These are phyloP conservation scores for Euclidium syriacum DNA, from an alignment of 345 rosid species.

Conservation along the genomic window DNA sequence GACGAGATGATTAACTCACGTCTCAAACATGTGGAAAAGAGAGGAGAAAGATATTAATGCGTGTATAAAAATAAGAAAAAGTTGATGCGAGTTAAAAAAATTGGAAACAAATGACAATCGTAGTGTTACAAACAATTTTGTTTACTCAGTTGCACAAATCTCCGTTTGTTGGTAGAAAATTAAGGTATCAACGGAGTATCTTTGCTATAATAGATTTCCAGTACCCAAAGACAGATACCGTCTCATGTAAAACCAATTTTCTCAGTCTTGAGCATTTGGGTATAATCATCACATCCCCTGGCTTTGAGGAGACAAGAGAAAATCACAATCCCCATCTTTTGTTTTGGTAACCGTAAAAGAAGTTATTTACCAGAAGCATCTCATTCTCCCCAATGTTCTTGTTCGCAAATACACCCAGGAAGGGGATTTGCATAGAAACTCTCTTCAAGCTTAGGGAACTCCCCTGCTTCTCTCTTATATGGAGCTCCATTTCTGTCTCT, in stretches of 20 bases:
- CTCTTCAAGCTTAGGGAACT: constrained; percentile 86
- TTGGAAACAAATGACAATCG: neutral
- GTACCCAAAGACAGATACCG: neutral
- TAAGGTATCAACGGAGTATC: neutral
- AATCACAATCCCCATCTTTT: constrained; percentile 1
- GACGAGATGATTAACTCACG: too few species aligned
- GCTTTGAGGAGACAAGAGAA: constrained; percentile 11
- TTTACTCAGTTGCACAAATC: constrained; percentile 24
- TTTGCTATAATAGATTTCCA: neutral
- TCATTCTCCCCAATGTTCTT: constrained; percentile 6
- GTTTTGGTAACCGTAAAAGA: constrained; percentile 12
- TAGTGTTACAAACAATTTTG: constrained; percentile 26
- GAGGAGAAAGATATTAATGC: neutral
- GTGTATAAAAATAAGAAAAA: constrained; percentile 18
- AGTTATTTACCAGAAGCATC: constrained; percentile 16
- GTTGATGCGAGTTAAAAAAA: neutral
- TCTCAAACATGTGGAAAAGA: too few species aligned
- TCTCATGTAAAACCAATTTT: constrained; percentile 7
- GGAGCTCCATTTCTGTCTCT: constrained; percentile 68
- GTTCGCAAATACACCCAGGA: constrained; percentile 81
- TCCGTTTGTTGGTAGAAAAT: neutral
- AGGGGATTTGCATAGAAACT: constrained; percentile 86
- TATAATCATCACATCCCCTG: neutral
- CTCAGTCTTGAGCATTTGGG: constrained; percentile 19
- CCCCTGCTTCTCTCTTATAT: constrained; percentile 61